Evolutionary conservation across 179 eudicot species (phyloP).

Genomic region (Drosera spatulata): DNA sequence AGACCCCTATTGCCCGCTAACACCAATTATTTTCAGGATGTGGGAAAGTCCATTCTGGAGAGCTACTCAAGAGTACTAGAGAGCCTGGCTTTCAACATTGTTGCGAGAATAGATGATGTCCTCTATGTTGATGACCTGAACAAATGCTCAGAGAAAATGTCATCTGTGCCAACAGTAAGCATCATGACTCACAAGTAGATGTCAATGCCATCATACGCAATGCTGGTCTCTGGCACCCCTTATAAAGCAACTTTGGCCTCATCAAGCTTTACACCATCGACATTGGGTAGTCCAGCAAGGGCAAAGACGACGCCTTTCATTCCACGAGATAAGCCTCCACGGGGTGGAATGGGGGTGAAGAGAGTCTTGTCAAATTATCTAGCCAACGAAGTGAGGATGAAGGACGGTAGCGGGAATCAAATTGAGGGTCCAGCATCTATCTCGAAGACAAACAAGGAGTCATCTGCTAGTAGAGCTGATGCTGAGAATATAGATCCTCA

Average conservation of each 20-base stretch:
- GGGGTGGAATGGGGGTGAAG: constrained; percentile 68
- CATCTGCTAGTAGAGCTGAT: constrained; percentile 20
- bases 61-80: constrained; percentile 87
- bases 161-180: constrained; percentile 34
- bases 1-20: too few relatives aligned
- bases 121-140: constrained; percentile 67
- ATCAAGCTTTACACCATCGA: constrained; percentile 39
- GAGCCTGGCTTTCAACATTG: constrained; percentile 63
- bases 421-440: constrained; percentile 20
- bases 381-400: constrained; percentile 45
- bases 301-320: constrained; percentile 55
- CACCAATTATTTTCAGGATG: constrained; percentile 29
- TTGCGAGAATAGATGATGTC: constrained; percentile 74
- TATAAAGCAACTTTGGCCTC: constrained; percentile 30
- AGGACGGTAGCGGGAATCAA: constrained; percentile 17
- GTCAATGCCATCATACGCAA: constrained; percentile 23
- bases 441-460: constrained; percentile 20
- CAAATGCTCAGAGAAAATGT: constrained; percentile 40
- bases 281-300: constrained; percentile 37
- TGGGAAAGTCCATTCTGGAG: constrained; percentile 70
- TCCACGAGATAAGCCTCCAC: constrained; percentile 37
- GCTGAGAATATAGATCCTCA: constrained; percentile 34
- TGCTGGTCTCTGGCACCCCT: constrained; percentile 58
- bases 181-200: constrained; percentile 45
- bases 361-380: constrained; percentile 72